phyloP scores from a whole-genome alignment of 2,329 filamentous ascomycete genomes.

The Alternaria postmessia region DNA sequence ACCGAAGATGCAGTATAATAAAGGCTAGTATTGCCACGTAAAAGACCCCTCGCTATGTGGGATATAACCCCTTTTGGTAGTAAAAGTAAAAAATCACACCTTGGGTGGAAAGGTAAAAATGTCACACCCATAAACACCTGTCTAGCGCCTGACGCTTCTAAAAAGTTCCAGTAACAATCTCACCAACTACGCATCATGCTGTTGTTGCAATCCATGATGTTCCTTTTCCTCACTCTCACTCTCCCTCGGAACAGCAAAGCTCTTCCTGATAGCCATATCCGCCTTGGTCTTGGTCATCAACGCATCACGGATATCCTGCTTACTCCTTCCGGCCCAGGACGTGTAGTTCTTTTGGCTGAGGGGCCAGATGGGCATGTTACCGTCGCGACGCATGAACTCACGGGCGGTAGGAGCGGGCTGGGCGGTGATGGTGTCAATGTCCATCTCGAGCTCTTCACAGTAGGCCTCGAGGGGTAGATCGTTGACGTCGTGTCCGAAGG shows the following conservation, averaged over 20 bases:
- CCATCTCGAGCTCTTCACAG: conserved; percentile 76
- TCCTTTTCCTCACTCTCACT: conserved; percentile 36
- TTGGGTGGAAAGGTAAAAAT: not conserved
- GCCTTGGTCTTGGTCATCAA: conserved; percentile 53
- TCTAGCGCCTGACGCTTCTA: not conserved
- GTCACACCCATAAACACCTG: not conserved
- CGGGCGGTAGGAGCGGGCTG: conserved; percentile 60
- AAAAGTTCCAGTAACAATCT: not conserved
- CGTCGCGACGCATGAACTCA: conserved; percentile 60
- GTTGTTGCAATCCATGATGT: conserved; percentile 23
- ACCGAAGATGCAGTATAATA: not conserved
- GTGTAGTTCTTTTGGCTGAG: conserved; percentile 55
- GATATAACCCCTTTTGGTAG: not conserved
- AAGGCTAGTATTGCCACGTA: conserved; percentile 2
- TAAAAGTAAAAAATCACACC: not conserved
- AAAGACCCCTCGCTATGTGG: not conserved
- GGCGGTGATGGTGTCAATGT: conserved; percentile 77
- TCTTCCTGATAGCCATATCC: conserved; percentile 46
- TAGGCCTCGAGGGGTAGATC: conserved; percentile 71
- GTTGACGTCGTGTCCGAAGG: conserved; percentile 84
- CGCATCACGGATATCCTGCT: conserved; percentile 55
- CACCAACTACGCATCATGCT: conserved; percentile 2
- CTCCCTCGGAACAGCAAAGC: conserved; percentile 32
- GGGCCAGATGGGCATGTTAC: conserved; percentile 66
- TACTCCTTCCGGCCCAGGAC: conserved; percentile 47